Percentiles rank a stretch among this genome's conserved stretches.
Evolutionary conservation across 495 filamentous ascomycete genomes (phyloP).

Genomic region (Hyphodiscus hymeniophilus): DNA sequence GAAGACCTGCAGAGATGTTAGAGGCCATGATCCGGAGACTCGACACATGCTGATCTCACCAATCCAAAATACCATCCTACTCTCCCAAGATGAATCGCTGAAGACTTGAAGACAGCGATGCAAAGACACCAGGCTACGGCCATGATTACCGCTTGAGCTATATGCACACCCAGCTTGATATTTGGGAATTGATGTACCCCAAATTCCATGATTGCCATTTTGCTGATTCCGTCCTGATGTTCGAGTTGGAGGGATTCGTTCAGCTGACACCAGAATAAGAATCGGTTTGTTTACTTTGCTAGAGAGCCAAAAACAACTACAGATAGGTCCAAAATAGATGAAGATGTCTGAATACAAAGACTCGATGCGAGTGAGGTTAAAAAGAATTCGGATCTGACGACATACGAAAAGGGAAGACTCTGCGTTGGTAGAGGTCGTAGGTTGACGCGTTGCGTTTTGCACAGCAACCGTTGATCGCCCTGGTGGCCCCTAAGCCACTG

Average conservation of each 20-base stretch:
- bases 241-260: not conserved
- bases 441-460: slow-evolving; percentile 3
- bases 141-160: slow-evolving; percentile 55
- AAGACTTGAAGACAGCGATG: slow-evolving; percentile 59
- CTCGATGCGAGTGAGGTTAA: not conserved
- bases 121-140: slow-evolving; percentile 66
- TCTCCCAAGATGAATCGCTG: slow-evolving; percentile 55
- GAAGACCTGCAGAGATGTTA: slow-evolving; percentile 58
- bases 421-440: not conserved
- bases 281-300: too few species aligned
- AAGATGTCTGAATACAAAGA: too few species aligned
- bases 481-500: too few species aligned
- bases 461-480: not conserved
- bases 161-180: slow-evolving; percentile 48
- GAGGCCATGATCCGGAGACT: not conserved
- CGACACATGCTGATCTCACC: slow-evolving; percentile 41
- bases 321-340: too few species aligned
- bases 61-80: slow-evolving; percentile 69
- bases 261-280: not conserved
- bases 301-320: not conserved
- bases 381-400: slow-evolving; percentile 1
- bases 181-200: slow-evolving; percentile 43
- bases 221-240: not conserved
- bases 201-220: slow-evolving; percentile 31
- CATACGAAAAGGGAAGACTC: too few species aligned